These are phyloP conservation scores for Cercophora newfieldiana DNA, from an alignment of 495 filamentous ascomycete genomes.

Conservation along the genomic window DNA sequence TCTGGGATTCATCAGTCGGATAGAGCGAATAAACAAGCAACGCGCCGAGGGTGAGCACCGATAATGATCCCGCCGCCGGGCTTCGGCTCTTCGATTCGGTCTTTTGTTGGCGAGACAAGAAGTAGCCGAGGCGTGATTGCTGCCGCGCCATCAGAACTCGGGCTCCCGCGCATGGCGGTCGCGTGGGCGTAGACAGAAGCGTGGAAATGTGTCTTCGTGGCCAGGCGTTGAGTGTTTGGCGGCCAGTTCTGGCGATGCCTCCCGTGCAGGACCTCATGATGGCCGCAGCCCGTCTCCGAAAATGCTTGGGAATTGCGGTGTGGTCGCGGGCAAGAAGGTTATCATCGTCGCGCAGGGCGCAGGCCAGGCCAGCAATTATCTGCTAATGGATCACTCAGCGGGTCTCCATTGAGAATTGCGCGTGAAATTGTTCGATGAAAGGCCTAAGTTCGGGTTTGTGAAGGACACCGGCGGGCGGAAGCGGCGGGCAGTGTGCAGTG, in stretches of 20 bases:
- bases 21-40: slow-evolving; percentile 46
- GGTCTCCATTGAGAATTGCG: neutral
- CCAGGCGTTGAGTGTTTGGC: neutral
- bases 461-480: neutral
- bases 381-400: neutral
- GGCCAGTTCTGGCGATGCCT: neutral
- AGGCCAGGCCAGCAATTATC: neutral
- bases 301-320: neutral
- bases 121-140: slow-evolving; percentile 3
- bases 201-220: neutral
- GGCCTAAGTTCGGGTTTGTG: no score
- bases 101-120: slow-evolving; percentile 16
- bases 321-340: neutral
- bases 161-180: neutral
- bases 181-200: neutral
- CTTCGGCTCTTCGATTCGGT: slow-evolving; percentile 16
- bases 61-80: slow-evolving; percentile 18
- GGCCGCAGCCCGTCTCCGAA: neutral
- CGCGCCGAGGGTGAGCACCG: slow-evolving; percentile 36
- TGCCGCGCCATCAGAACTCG: neutral
- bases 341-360: neutral
- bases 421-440: no score
- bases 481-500: neutral
- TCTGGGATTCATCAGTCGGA: slow-evolving; percentile 41
- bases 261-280: neutral